These are phyloP conservation scores for Phytophthora vignae DNA, from an alignment of 352 stramenopile genomes.

Conservation along the genomic window DNA sequence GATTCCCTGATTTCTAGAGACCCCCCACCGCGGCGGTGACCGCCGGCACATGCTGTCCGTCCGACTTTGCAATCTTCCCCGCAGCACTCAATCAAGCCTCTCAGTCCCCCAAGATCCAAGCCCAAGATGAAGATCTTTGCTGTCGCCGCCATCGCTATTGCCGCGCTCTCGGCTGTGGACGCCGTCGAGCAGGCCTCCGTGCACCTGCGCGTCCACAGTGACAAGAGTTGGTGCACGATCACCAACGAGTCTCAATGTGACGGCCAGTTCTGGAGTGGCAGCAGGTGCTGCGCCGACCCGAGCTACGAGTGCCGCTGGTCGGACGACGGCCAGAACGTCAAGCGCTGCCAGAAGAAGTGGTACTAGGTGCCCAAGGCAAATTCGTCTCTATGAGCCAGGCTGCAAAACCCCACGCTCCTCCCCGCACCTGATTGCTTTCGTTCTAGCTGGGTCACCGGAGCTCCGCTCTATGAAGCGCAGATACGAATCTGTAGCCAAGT, in stretches of 20 bases:
- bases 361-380: background rate
- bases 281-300: background rate
- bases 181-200: constrained; percentile 6
- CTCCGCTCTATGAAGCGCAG: background rate
- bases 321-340: constrained; percentile 13
- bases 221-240: constrained; percentile 6
- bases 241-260: constrained; percentile 6
- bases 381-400: background rate
- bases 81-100: background rate
- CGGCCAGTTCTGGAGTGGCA: constrained; percentile 1
- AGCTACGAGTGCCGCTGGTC: constrained; percentile 5
- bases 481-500: background rate
- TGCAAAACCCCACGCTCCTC: background rate
- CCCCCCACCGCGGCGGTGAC: too few species aligned
- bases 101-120: background rate
- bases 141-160: background rate
- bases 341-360: constrained; percentile 22
- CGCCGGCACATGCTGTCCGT: background rate
- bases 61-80: constrained; percentile 4
- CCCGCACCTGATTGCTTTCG: background rate
- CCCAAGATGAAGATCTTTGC: constrained; percentile 17
- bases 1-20: background rate
- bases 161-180: constrained; percentile 1
- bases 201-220: constrained; percentile 8
- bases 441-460: background rate